Base-by-base conservation (phyloP, 805 yeast genomes). In the Metschnikowia aberdeeniae region DNA sequence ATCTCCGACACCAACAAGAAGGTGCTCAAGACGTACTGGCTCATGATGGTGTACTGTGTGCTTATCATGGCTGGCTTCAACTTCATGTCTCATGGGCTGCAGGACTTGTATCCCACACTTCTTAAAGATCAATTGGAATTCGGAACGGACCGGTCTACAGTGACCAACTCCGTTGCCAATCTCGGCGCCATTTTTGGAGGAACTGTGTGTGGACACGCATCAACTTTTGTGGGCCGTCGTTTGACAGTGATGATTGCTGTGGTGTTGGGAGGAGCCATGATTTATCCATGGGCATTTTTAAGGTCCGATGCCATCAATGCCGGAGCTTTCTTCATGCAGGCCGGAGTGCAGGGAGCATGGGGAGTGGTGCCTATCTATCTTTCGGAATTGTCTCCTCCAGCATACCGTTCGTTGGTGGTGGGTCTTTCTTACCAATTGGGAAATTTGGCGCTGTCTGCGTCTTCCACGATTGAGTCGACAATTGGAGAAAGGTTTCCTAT, bases 321-420 rank as follows among this genome's bases (percentile, higher is more conserved):
- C 27, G 81, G 82, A 1, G 80, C 67, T 5, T 83, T 83, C 63
- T 81, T 81, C 67, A 58, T 82, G 57, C 86, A 82, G 59, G 75
- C 77, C 56, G 76, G 78, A 44, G 84, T 83, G 5, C 83, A 81
- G 68, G 89, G 89, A 29, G 81, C 82, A 5, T 84, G 87, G 85
- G 89, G 89, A 50, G 78, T 84, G 39, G 71, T 79, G 10, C 87
- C 89, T 13, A 75, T 81, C 35, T 81, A 82, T 61, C 66, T 84
- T 34, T 69, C 81, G 27, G 90, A 84, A 61, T 68, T 84, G 40
- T 76, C 86, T 11, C 64, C 65, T 17, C 63, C 68, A 12, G 57
- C 53, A 11, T 84, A 82, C 37, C 46, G 52, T 27, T 33, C 52
- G 5, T 45, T 51, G 44, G 55, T 51, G 42, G 53, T 49, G n/a